A percentile compares a stretch with the other conserved stretches of the same genome.
phyloP scores from a whole-genome alignment of 768 basidiomycete genomes.

The Lanmaoa pseudosensibilis region DNA sequence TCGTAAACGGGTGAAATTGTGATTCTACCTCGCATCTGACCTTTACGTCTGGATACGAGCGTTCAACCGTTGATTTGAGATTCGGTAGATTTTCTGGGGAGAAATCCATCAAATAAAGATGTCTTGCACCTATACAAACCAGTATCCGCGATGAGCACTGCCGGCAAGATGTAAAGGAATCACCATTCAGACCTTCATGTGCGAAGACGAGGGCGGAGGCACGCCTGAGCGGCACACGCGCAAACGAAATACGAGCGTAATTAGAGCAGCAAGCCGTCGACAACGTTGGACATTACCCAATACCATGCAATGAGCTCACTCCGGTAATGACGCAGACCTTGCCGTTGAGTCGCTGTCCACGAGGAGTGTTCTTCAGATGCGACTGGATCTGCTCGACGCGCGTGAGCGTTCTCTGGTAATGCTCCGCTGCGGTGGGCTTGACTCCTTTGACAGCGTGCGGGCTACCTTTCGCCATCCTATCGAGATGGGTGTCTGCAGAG shows the following conservation, averaged over 20 bases:
- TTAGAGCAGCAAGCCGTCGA: conserved; percentile 2
- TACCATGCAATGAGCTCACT: conserved; percentile 82
- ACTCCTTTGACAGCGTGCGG: conserved; percentile 5
- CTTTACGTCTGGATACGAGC: conserved; percentile 75
- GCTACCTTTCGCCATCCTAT: conserved; percentile 19
- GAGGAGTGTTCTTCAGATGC: conserved; percentile 57
- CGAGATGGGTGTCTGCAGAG: background rate
- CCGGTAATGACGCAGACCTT: conserved; percentile 91
- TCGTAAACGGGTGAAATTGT: conserved; percentile 11
- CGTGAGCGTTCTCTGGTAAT: conserved; percentile 58
- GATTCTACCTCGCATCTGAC: conserved; percentile 36
- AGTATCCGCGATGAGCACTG: conserved; percentile 3
- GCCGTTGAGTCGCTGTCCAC: conserved; percentile 57
- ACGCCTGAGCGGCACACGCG: conserved; percentile 45
- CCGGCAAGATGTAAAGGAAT: background rate
- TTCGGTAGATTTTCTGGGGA: conserved; percentile 65
- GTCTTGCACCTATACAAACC: conserved; percentile 58
- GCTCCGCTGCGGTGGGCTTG: conserved; percentile 43
- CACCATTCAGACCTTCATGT: conserved; percentile 60
- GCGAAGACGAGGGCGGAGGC: conserved; percentile 73
- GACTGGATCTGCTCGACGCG: conserved; percentile 68
- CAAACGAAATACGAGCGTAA: conserved; percentile 11
- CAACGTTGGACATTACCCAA: conserved; percentile 57
- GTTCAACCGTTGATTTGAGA: conserved; percentile 66
- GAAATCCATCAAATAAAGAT: conserved; percentile 77